These are phyloP conservation scores for Solanum hybrid DNA, from an alignment of 305 asterid species.

Conservation along the genomic window DNA sequence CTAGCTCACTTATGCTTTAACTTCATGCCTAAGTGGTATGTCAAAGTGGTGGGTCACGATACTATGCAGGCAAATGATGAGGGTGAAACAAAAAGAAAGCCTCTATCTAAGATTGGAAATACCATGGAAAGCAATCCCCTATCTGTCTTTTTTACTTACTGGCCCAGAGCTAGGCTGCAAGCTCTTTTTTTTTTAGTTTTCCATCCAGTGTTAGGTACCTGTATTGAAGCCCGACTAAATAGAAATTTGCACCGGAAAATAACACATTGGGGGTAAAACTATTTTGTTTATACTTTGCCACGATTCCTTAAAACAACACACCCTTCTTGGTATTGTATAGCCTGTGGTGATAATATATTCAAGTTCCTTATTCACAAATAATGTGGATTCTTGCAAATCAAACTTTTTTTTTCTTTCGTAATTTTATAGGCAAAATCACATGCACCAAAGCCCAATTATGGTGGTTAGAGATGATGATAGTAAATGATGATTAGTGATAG, in stretches of 20 bases:
- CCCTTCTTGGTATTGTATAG: neutral
- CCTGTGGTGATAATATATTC: neutral
- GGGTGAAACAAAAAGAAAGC: slow-evolving; percentile 39
- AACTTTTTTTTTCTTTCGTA: neutral
- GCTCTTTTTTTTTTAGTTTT: neutral
- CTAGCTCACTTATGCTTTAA: neutral
- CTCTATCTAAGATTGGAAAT: slow-evolving; percentile 76
- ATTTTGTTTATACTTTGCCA: neutral
- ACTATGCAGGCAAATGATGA: slow-evolving; percentile 20
- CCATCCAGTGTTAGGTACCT: neutral
- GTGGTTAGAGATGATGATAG: neutral
- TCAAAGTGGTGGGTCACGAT: neutral
- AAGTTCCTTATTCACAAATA: neutral
- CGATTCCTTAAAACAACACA: neutral
- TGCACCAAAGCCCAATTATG: slow-evolving; percentile 33
- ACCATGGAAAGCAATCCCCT: slow-evolving; percentile 31
- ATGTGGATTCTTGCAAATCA: neutral
- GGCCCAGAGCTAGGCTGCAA: neutral
- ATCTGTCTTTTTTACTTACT: neutral
- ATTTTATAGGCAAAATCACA: slow-evolving; percentile 37
- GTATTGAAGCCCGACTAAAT: no score
- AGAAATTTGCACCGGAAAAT: accelerated
- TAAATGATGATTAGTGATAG: neutral
- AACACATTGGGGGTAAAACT: neutral
- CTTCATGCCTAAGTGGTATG: neutral